These are phyloP conservation scores for Colletotrichum sp. DNA, from an alignment of 2,329 filamentous ascomycete genomes.

Conservation along the genomic window DNA sequence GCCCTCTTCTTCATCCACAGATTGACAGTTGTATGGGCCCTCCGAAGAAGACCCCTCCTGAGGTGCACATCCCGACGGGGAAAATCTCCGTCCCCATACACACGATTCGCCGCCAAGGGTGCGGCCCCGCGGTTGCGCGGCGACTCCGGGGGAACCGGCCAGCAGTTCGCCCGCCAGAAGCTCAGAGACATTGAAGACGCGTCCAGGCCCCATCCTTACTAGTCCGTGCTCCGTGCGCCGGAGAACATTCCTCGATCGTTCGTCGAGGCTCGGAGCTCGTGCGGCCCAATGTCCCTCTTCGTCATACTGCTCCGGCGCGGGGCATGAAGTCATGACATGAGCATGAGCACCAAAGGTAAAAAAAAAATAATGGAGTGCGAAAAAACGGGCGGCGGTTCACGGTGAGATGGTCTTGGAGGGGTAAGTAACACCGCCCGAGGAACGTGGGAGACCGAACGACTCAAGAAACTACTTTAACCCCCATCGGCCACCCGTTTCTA, in stretches of 20 bases:
- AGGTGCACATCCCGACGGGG: not conserved
- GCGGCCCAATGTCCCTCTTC: slow-evolving; percentile 15
- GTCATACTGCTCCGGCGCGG: slow-evolving; percentile 14
- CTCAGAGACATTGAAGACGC: not conserved
- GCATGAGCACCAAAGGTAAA: not conserved
- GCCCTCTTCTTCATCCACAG: not conserved
- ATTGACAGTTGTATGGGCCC: not conserved
- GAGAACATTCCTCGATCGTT: slow-evolving; percentile 21
- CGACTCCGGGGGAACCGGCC: not conserved
- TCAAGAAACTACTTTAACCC: not conserved
- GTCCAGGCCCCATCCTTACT: slow-evolving; percentile 18
- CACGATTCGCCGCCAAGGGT: not conserved
- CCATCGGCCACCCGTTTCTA: not conserved
- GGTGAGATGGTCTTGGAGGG: not conserved
- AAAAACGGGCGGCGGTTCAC: not conserved
- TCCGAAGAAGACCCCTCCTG: not conserved
- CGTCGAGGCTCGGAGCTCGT: slow-evolving; percentile 10
- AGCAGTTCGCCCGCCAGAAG: not conserved
- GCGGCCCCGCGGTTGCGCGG: not conserved
- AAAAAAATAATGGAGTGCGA: not conserved
- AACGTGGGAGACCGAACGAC: not conserved
- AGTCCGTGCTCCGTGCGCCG: slow-evolving; percentile 16
- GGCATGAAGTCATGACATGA: slow-evolving; percentile 20
- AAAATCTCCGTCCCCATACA: not conserved
- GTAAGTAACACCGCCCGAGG: not conserved